phyloP scores from a whole-genome alignment of 1,284 basidiomycete species.

The Trichosporon sp. region DNA sequence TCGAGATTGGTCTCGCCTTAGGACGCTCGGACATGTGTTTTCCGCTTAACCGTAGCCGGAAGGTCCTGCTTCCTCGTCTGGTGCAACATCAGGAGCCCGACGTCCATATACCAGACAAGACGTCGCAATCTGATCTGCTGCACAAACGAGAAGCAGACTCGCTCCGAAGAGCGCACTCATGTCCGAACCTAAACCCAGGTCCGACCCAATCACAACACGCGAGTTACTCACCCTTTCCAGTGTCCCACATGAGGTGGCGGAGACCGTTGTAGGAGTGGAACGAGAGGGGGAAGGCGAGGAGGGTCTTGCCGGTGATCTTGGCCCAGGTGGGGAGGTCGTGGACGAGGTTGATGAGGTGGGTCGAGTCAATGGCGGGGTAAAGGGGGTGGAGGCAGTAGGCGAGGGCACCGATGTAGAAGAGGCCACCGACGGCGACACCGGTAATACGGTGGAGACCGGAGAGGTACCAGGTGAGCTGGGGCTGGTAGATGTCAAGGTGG shows the following conservation, averaged over 20 bases:
- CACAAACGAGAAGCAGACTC: background rate
- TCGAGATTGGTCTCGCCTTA: background rate
- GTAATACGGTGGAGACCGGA: slow-evolving; percentile 84
- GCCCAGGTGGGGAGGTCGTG: slow-evolving; percentile 61
- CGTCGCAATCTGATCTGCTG: background rate
- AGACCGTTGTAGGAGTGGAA: slow-evolving; percentile 90
- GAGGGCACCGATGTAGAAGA: slow-evolving; percentile 83
- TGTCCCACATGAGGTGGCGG: slow-evolving; percentile 88
- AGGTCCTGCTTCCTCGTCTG: background rate
- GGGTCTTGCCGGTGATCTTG: slow-evolving; percentile 69
- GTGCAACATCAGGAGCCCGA: no score
- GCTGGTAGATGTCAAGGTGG: slow-evolving; percentile 94
- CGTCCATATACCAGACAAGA: no score
- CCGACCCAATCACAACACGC: background rate
- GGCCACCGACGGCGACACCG: slow-evolving; percentile 71
- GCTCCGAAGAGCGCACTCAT: background rate
- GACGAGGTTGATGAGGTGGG: slow-evolving; percentile 69
- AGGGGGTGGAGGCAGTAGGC: slow-evolving; percentile 79
- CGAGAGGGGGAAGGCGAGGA: slow-evolving; percentile 76
- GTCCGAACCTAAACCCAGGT: background rate
- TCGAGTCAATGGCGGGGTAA: slow-evolving; percentile 60
- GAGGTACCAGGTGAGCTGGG: slow-evolving; percentile 78
- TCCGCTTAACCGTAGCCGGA: background rate
- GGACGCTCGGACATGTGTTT: background rate
- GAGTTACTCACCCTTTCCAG: slow-evolving; percentile 69